Conservation (phyloP, 148 eudicot species). For the Bassia scoparia region DNA sequence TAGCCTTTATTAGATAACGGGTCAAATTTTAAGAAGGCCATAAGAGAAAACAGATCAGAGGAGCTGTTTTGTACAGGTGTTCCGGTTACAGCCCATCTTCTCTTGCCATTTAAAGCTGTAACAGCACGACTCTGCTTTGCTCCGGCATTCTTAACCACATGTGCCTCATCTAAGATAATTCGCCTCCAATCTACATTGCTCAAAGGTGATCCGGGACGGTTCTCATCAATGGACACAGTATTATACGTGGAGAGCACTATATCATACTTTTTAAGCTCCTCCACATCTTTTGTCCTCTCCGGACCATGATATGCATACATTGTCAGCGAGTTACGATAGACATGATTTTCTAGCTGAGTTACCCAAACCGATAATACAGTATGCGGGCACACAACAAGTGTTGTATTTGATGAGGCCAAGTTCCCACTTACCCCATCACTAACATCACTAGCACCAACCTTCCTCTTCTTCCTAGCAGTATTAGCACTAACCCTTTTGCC, state of each 20-base stretch:
- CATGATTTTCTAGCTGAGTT: slow-evolving; percentile 67
- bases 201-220: slow-evolving; percentile 46
- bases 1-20: slow-evolving; percentile 73
- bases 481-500: slow-evolving; percentile 16
- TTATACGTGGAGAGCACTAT: slow-evolving; percentile 78
- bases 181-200: slow-evolving; percentile 79
- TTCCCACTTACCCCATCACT: slow-evolving; percentile 18
- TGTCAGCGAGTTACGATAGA: slow-evolving; percentile 50
- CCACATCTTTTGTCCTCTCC: slow-evolving; percentile 57
- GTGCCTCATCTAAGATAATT: slow-evolving; percentile 89
- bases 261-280: slow-evolving; percentile 68
- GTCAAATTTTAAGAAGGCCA: slow-evolving; percentile 81
- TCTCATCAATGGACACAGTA: slow-evolving; percentile 54
- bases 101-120: slow-evolving; percentile 47
- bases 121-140: slow-evolving; percentile 72
- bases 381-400: slow-evolving; percentile 77
- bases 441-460: slow-evolving; percentile 28
- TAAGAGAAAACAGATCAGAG: slow-evolving; percentile 69
- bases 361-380: slow-evolving; percentile 87
- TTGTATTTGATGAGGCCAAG: slow-evolving; percentile 32
- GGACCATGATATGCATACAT: slow-evolving; percentile 69
- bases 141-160: slow-evolving; percentile 68
- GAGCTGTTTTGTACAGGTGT: slow-evolving; percentile 92
- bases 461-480: slow-evolving; percentile 44
- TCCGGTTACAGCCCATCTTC: slow-evolving; percentile 93